Percentiles rank a stretch among this genome's conserved stretches.
Conservation (phyloP, 2,329 filamentous ascomycete genomes). For the Xylaria sp. region DNA sequence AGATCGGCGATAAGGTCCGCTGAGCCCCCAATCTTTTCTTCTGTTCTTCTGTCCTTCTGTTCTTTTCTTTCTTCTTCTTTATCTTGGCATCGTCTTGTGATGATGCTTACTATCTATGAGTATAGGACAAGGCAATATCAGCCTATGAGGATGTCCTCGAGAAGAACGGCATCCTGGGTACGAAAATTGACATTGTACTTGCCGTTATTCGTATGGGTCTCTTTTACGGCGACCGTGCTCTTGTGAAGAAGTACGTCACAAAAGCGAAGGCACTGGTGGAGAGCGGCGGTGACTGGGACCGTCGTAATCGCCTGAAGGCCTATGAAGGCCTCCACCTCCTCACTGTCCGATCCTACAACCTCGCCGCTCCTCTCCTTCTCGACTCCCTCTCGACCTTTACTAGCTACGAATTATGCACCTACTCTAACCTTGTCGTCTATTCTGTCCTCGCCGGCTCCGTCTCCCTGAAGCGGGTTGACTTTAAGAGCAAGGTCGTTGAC, state of each 20-base stretch:
- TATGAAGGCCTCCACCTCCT: constrained; percentile 96
- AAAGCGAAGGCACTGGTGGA: constrained; percentile 91
- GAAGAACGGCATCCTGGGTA: constrained; percentile 95
- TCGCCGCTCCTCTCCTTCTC: constrained; percentile 90
- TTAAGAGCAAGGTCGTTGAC: constrained; percentile 99
- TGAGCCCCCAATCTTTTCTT: background rate
- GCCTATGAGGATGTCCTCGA: constrained; percentile 94
- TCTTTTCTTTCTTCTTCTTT: background rate
- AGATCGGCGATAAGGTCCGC: constrained; percentile 91
- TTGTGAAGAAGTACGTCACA: constrained; percentile 94
- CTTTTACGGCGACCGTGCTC: constrained; percentile 92
- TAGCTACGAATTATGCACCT: constrained; percentile 97
- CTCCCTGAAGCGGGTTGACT: constrained; percentile 94
- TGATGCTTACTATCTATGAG: background rate
- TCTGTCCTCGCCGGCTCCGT: constrained; percentile 94
- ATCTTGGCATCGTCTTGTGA: background rate
- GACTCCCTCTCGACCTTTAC: constrained; percentile 98
- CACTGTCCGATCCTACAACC: constrained; percentile 88
- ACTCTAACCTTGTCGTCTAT: constrained; percentile 94
- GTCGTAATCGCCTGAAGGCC: constrained; percentile 96
- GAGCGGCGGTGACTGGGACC: constrained; percentile 97
- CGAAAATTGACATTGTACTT: constrained; percentile 96
- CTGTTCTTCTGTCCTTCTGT: too few relatives aligned
- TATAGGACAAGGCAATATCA: constrained; percentile 89
- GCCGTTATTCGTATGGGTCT: constrained; percentile 95